Conservation (phyloP, 805 yeast genomes). For the Wickerhamiella sorbophila region DNA sequence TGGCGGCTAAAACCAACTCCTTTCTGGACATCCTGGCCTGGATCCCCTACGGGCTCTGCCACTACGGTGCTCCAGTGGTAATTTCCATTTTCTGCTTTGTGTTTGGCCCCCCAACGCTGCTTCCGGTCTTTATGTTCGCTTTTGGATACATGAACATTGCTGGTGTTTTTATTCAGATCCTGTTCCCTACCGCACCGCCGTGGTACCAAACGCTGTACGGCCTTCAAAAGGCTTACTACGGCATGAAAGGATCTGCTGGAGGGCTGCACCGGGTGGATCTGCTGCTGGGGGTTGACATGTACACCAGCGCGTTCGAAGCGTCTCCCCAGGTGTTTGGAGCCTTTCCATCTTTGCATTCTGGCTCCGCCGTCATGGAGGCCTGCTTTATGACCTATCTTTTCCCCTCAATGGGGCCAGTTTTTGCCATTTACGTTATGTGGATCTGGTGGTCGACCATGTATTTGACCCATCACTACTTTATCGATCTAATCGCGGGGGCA, state of each 20-base stretch:
- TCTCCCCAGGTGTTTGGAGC: constrained; percentile 95
- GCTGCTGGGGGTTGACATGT: constrained; percentile 64
- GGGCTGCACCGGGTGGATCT: constrained; percentile 81
- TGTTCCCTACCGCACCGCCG: constrained; percentile 93
- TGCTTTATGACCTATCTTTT: constrained; percentile 71
- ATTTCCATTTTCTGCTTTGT: constrained; percentile 64
- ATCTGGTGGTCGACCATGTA: constrained; percentile 99
- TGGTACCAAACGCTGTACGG: constrained; percentile 87
- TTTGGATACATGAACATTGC: constrained; percentile 87
- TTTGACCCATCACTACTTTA: constrained; percentile 88
- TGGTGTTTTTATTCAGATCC: constrained; percentile 71
- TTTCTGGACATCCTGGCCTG: constrained; percentile 75
- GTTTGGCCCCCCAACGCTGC: constrained; percentile 81
- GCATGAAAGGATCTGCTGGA: constrained; percentile 90
- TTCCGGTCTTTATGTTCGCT: constrained; percentile 77
- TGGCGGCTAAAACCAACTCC: constrained; percentile 56
- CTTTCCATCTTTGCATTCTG: constrained; percentile 72
- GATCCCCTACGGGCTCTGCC: constrained; percentile 88
- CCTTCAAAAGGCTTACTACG: constrained; percentile 75
- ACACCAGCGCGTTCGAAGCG: constrained; percentile 65
- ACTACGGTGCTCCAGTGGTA: constrained; percentile 81
- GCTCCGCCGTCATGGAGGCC: constrained; percentile 88
- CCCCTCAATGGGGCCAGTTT: constrained; percentile 51
- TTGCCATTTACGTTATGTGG: constrained; percentile 74
- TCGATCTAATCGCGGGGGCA: constrained; percentile 90